These are phyloP conservation scores for Kwoniella sp. DNA, from an alignment of 768 basidiomycete genomes.

Conservation along the genomic window DNA sequence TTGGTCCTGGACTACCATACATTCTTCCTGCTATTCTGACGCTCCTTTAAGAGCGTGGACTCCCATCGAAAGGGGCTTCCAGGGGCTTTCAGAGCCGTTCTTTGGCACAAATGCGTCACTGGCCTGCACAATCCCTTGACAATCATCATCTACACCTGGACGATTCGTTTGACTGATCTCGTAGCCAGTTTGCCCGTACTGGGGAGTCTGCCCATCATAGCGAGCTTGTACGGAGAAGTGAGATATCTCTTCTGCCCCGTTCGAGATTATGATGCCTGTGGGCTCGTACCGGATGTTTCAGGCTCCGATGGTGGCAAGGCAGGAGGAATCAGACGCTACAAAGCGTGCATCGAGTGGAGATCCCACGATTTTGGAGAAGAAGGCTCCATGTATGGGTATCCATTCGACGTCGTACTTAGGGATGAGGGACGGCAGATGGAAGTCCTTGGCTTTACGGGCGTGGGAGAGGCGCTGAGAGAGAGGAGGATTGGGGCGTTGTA, in stretches of 20 bases:
- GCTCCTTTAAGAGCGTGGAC: too few relatives aligned
- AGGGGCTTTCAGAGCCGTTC: too few relatives aligned
- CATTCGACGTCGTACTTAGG: neutral
- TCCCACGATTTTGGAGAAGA: neutral
- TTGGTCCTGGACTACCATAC: too few relatives aligned
- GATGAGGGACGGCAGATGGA: conserved; percentile 2
- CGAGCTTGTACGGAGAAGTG: neutral
- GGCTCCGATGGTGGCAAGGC: too few relatives aligned
- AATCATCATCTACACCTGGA: neutral
- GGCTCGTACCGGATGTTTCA: too few relatives aligned
- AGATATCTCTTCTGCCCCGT: conserved; percentile 3
- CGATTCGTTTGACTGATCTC: neutral
- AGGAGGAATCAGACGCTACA: neutral
- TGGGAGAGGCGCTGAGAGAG: conserved; percentile 9
- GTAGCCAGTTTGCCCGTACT: neutral
- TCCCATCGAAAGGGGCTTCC: too few relatives aligned
- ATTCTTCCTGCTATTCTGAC: too few relatives aligned
- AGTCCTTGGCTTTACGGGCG: conserved; percentile 8
- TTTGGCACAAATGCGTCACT: too few relatives aligned
- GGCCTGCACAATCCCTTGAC: too few relatives aligned
- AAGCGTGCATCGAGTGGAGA: conserved; percentile 1
- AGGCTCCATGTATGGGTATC: conserved; percentile 1
- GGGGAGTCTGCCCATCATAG: conserved; percentile 2
- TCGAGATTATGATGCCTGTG: too few relatives aligned
- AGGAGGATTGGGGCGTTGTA: neutral